Base-by-base conservation (phyloP, 768 basidiomycete genomes). In the Leccinum subgranulosum region DNA sequence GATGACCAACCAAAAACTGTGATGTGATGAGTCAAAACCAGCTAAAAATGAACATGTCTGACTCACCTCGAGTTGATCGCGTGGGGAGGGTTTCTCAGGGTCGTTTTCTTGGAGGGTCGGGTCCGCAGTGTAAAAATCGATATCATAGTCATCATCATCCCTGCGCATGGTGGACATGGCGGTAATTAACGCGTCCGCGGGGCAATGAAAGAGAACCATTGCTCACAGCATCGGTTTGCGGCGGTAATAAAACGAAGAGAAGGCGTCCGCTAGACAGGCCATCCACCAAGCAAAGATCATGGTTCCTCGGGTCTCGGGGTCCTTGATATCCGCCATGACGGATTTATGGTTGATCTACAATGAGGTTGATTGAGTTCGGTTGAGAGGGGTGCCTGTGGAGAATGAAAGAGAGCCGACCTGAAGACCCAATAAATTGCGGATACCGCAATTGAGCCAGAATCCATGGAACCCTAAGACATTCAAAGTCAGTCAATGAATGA, bases 231-330 rank as follows among this genome's bases (percentile, higher is more conserved):
- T 79, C 7, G 92, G 92, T 73, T 93, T 92, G 60, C 87, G 81
- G 59, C 92, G 84, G 74, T 93, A 92, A 72, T 92, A 94, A 31
- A 85, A 85, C 29, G 91, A 83, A 27, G 84, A 84, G 73, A 88
- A 92, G 7, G 92, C 90, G 66, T 97, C 94, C 33, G 83, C 80
- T 48, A 94, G 77, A 71, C 88, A 90, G 8, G 92, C 87, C 84
- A 94, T 89, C 92, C 94, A 95, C 88, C 93, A 94, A 1, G 92
- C 88, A 67, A 92, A 94, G 52, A 90, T 88, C 86, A 93, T 90
- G 6, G 88, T 91, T 25, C 89, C 87, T 53, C 87, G 84, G 51
- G 79, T 84, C 65, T 92, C 90, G 41, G 83, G 79, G 67, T 91
- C 88, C 60, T 83, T 79, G 61, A 91, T 89, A 57, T 79, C 83